Base-by-base conservation (phyloP, 2,329 filamentous ascomycete species). In the Hypoxylon sp. region DNA sequence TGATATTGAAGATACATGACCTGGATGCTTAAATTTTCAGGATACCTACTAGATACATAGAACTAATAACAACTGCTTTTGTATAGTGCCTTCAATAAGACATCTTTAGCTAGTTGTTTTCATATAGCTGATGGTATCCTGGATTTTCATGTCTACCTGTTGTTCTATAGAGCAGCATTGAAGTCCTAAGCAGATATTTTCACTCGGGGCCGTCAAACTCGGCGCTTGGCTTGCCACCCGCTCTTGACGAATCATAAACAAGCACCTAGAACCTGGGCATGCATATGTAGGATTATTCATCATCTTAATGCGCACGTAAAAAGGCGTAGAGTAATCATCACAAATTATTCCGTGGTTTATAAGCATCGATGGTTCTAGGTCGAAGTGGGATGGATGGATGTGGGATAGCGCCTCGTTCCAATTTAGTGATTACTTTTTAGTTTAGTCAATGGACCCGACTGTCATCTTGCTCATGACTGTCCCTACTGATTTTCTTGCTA, bases 401-500 rank as follows among this genome's bases (percentile, higher is more conserved):
- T 33, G 54, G 54, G 25, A 56, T 56, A 46, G 22, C 25, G 27
- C 31, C 27, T 33, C 27, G 33, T 13, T 37, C 33, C 33, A 37
- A 37, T 1, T 37, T 37, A 37, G 33, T 2, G 33, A 37, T 37
- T 13, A 33, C 11, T 5, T 10, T 13, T 37, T 37, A 37, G 11
- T 37, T 37, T 37, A 13, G 33, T 13, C 13, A 14, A 37, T 14
- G 33, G 33, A 37, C 11, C 33, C 33, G 14, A 37, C 4, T 14
- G 33, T 14, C 11, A 37, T 37, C 33, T 13, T 6, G 30, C 2
- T 11, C 33, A 37, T 37, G 10, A 11, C 33, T 37, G 33, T 20
- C 7, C 2, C 5, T 20, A 7, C 17, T 44, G 17, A 37, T 11
- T 44, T 44, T 22, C 7, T 22, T 22, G 17, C 6, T 8, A 8